Base-by-base conservation (phyloP, 805 yeast genomes). In the Peterozyma toletana region DNA sequence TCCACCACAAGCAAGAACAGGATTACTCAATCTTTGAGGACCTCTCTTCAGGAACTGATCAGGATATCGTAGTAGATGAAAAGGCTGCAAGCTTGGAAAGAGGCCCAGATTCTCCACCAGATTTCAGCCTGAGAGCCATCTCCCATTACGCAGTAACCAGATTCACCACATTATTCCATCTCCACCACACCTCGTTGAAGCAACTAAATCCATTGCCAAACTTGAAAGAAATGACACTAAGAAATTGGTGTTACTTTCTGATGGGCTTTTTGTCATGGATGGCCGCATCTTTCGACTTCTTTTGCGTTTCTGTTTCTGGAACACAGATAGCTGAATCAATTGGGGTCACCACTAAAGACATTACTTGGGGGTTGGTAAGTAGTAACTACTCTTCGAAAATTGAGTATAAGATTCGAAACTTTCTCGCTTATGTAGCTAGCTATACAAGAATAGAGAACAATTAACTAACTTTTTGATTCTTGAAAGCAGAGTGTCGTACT, bases 231-330 rank as follows among this genome's bases (percentile, higher is more conserved):
- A 56, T 73, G 48, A 57, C 60, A 7, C 48, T 56, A 7, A 58
- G 55, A 21, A 67, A 74, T 45, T 82, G 88, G 86, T 68, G 71
- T 47, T 75, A 73, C 47, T 80, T 82, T 53, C 53, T 68, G 18
- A 67, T 79, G 54, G 87, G 85, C 2, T 75, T 78, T 51, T 57
- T 64, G 31, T 84, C 80, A 31, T 83, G 90, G 89, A 70, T 83
- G 2, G 70, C 81, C 72, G 90, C 82, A 53, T 81, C 87, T 2
- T 73, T 83, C 58, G 89, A 83, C 53, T 83, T 79, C 62, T 83
- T 83, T 55, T 64, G 77, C 29, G 81, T 79, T 9, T 72, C 83
- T 11, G 67, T 80, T 39, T 73, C 78, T 43, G 80, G 75, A 3
- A 46, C 71, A 1, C 58, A 65, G 2, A 67, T 83, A 41, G 82